Conservation (phyloP, 2,329 filamentous ascomycete genomes). For the Magnaporthiopsis rhizophila region DNA sequence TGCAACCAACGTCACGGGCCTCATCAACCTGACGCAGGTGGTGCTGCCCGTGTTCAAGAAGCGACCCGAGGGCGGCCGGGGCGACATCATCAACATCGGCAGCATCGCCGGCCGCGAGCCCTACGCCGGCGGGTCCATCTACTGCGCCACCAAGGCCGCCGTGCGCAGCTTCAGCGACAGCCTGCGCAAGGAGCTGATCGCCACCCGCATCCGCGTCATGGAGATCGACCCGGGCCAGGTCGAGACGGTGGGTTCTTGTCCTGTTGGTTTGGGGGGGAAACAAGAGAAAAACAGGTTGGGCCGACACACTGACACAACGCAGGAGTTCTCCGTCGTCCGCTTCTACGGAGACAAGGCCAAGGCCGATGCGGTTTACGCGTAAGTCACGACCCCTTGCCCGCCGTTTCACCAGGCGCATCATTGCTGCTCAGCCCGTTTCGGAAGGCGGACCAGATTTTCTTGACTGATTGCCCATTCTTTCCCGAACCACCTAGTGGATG, state of each 20-base stretch:
- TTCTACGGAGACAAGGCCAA: slow-evolving; percentile 85
- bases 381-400: slow-evolving; percentile 24
- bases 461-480: neutral
- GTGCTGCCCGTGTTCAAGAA: slow-evolving; percentile 75
- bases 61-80: slow-evolving; percentile 65
- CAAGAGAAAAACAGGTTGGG: neutral
- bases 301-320: neutral
- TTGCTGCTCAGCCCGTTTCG: neutral
- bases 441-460: neutral
- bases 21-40: slow-evolving; percentile 95
- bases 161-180: slow-evolving; percentile 78
- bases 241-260: slow-evolving; percentile 55
- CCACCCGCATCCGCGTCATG: slow-evolving; percentile 73
- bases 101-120: slow-evolving; percentile 85
- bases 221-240: slow-evolving; percentile 89
- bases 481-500: slow-evolving; percentile 43
- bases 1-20: slow-evolving; percentile 83
- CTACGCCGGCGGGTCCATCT: slow-evolving; percentile 80
- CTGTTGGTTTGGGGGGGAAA: too few relatives aligned
- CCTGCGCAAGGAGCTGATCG: slow-evolving; percentile 74
- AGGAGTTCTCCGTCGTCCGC: slow-evolving; percentile 82
- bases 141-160: slow-evolving; percentile 89
- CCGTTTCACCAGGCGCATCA: neutral
- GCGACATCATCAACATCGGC: slow-evolving; percentile 93
- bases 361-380: slow-evolving; percentile 84